Conservation (phyloP, 768 basidiomycete species). For the Leccinum subtestaceum region DNA sequence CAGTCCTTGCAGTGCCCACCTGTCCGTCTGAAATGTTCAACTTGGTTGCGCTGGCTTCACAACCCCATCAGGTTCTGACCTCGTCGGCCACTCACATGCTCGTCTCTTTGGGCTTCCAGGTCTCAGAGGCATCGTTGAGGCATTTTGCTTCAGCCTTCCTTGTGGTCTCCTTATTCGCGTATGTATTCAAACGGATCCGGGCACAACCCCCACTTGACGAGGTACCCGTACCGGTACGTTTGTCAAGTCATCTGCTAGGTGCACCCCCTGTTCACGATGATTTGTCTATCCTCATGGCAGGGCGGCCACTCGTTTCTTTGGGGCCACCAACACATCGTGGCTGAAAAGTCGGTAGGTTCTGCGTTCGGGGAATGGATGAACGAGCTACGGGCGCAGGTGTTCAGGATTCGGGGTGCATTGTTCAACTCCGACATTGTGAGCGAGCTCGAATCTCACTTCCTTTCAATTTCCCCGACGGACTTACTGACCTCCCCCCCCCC, state of each 20-base stretch:
- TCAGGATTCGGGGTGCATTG: slow-evolving; percentile 4
- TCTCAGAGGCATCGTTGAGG: not conserved
- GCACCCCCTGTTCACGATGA: not conserved
- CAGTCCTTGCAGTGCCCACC: not conserved
- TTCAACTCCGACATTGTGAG: slow-evolving; percentile 6
- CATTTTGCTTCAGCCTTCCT: not conserved
- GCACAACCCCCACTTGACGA: not conserved
- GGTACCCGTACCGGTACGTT: slow-evolving; percentile 1
- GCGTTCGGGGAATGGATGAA: slow-evolving; percentile 2
- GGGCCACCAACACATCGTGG: slow-evolving; percentile 4
- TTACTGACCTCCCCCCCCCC: not conserved
- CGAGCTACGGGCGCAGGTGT: slow-evolving; percentile 3
- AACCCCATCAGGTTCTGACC: not conserved
- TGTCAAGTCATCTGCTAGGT: not conserved
- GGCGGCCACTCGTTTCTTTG: not conserved
- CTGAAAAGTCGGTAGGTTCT: slow-evolving; percentile 4
- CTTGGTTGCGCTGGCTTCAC: not conserved
- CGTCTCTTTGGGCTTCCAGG: not conserved
- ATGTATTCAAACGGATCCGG: not conserved
- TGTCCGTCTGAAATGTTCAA: not conserved
- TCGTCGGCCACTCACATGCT: not conserved
- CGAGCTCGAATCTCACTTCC: not conserved
- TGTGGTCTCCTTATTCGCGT: not conserved
- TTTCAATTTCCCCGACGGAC: not conserved
- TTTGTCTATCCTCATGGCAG: not conserved